Evolutionary conservation across 148 eudicot species (phyloP), one percentile per base, ranked within the genome.

Genomic region (Cornus controversa): DNA sequence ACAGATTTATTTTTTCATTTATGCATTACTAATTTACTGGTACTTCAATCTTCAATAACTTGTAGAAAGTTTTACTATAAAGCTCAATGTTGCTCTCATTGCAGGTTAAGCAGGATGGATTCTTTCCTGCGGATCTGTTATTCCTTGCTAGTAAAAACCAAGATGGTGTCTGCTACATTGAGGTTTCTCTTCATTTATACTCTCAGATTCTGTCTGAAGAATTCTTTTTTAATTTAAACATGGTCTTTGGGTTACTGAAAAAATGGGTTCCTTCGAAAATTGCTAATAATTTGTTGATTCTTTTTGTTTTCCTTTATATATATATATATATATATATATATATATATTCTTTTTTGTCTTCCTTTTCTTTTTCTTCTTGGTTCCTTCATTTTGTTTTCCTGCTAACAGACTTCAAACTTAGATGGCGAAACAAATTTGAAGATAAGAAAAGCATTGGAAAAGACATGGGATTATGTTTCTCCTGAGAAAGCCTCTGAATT

Each of bases 391-490:
- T 63, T 57, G 1, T n/a, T 78, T 63, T 66, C 73, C 79, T 40
- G 60, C 20, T 81, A 71, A 69, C 86, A 96, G 99, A 96, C 99
- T 53, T 93, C 98, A 69, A 96, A 96, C 89, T 82, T 96, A 82
- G 99, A 96, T 70, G 99, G 99, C 72, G 99, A 96, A 86, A 96
- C 99, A 73, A 96, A 96, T 85, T 84, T 96, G 83, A 96, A 96
- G 91, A 96, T 96, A 57, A 88, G 99, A 81, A 96, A 96, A 87
- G 99, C 98, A 68, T 79, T 90, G 80, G 99, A 96, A 76, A 93
- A 92, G 87, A 96, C 99, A 13, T 96, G 99, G 99, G 99, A 96
- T 83, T 89, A 86, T 67, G 79, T 93, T 72, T 74, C 85, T 23
- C 91, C 93, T 50, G 98, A 89, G 68, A 96, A 89, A 81, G 95